Base-by-base conservation (phyloP, 768 basidiomycete genomes). In the Tulasnella sp. region DNA sequence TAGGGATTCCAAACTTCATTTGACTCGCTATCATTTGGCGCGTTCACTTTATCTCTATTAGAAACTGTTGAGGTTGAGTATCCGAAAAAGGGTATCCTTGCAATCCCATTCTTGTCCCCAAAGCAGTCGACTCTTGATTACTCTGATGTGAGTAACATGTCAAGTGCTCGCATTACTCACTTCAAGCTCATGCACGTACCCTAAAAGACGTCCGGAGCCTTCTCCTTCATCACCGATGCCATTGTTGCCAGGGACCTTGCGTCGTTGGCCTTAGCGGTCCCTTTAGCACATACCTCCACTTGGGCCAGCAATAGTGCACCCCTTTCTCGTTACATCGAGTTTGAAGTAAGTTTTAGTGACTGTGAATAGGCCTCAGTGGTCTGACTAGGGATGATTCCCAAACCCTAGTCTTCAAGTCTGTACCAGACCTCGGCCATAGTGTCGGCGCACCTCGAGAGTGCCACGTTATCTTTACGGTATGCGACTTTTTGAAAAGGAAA, bases 391-490 rank as follows among this genome's bases (percentile, higher is more conserved):
- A 31, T 7, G 34, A n/a, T 11, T 22, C n/a, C 25, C 1, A 52
- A 37, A n/a, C 31, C 49, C 9, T 68, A 77, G 72, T 12, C 40
- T 5, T 68, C 64, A 1, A 37, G 42, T 37, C 40, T 71, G 19
- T 78, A 76, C 37, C 77, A 78, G 12, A 77, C 77, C 3, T 71
- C 77, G 31, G 77, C 77, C 2, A n/a, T 78, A 17, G 54, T 78
- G 22, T 78, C 77, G 15, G 42, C 68, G 6, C 77, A 78, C 34
- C 1, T 78, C 14, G 77, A 78, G 31, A 78, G 37, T 64, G 76
- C 37, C 12, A 78, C 77, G 1, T 54, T 77, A 29, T 67, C 76
- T 7, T 37, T 64, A 14, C 45, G 77, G 77, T 77, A 58, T 12
- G 76, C 11, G 15, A 3, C 34, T 36, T 17, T 17, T 54, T 11